Evolutionary conservation across 2,329 filamentous ascomycete genomes (phyloP), one percentile per base, ranked within the genome.

Genomic region (Sarocladium strictum): DNA sequence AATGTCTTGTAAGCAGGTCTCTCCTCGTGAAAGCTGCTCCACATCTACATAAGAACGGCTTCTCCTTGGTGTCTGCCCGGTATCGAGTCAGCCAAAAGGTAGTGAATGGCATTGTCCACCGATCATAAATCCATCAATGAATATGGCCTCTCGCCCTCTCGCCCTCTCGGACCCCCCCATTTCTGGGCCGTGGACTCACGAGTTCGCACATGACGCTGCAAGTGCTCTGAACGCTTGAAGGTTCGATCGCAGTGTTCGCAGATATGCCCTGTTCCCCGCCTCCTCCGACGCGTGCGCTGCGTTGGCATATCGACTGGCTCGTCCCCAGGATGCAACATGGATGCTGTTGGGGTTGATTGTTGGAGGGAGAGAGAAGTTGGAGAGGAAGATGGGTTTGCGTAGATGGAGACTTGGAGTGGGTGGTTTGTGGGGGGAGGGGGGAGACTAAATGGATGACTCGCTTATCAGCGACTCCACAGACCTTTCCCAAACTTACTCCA

Each of bases 41-140:
- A 59, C 73, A 76, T 38, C 63, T 66, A 55, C 73, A 76, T 19
- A 73, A 57, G 57, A 74, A 76, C 1, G 73, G 73, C 58, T 76
- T 76, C 62, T 76, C 73, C 52, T 76, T 76, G 54, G 73, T 76
- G 59, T 76, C 73, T 76, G 32, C n/a, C n/a, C n/a, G n/a, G n/a
- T n/a, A n/a, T n/a, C n/a, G n/a, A n/a, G n/a, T n/a, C n/a, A n/a
- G n/a, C n/a, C n/a, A n/a, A n/a, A n/a, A n/a, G n/a, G n/a, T n/a
- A n/a, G n/a, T 35, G 10, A 35, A 35, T 35, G 32, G 32, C 32
- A n/a, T n/a, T n/a, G n/a, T n/a, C n/a, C n/a, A n/a, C n/a, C n/a
- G n/a, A n/a, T n/a, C n/a, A n/a, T n/a, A n/a, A n/a, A n/a, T n/a
- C n/a, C n/a, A n/a, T n/a, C n/a, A n/a, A n/a, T n/a, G n/a, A n/a